Evolutionary conservation across 2,329 filamentous ascomycete species (phyloP).

Genomic region (Aspergillus unguis): DNA sequence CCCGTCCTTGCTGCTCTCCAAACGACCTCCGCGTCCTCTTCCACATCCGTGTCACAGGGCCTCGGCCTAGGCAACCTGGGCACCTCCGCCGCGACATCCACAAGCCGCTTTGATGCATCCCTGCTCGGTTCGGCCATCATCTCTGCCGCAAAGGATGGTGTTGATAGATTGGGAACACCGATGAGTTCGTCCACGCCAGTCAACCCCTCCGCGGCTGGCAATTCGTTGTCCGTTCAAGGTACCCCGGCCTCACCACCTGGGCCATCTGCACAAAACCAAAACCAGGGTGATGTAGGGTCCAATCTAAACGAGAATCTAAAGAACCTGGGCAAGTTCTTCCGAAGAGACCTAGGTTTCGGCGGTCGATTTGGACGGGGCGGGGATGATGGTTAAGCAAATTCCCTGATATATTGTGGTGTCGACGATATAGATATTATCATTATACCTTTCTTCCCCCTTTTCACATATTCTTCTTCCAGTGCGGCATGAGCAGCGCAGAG

Average conservation of each 20-base stretch:
- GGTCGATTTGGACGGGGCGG: constrained; percentile 60
- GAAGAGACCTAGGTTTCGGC: constrained; percentile 75
- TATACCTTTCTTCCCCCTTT: constrained; percentile 2
- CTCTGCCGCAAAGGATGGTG: constrained; percentile 79
- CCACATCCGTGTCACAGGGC: constrained; percentile 45
- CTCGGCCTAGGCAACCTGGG: constrained; percentile 42
- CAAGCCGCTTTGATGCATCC: constrained; percentile 71
- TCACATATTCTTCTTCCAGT: neutral
- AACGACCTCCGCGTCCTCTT: constrained; percentile 25
- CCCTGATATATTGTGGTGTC: constrained; percentile 6
- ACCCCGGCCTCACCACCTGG: constrained; percentile 21
- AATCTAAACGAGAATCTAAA: constrained; percentile 91
- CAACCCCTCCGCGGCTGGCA: constrained; percentile 21
- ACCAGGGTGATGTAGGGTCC: constrained; percentile 31
- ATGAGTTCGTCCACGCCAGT: constrained; percentile 38
- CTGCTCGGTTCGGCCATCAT: constrained; percentile 83
- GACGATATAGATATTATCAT: neutral
- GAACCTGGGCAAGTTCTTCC: constrained; percentile 96
- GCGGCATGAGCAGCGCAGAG: constrained; percentile 2
- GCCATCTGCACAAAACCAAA: constrained; percentile 24
- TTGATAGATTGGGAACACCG: constrained; percentile 70
- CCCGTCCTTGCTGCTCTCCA: constrained; percentile 67
- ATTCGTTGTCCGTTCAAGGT: constrained; percentile 24
- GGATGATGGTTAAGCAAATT: constrained; percentile 23
- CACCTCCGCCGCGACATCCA: constrained; percentile 39